These are phyloP conservation scores for Geotrichum restrictum DNA, from an alignment of 1,139 yeast species.

Conservation along the genomic window DNA sequence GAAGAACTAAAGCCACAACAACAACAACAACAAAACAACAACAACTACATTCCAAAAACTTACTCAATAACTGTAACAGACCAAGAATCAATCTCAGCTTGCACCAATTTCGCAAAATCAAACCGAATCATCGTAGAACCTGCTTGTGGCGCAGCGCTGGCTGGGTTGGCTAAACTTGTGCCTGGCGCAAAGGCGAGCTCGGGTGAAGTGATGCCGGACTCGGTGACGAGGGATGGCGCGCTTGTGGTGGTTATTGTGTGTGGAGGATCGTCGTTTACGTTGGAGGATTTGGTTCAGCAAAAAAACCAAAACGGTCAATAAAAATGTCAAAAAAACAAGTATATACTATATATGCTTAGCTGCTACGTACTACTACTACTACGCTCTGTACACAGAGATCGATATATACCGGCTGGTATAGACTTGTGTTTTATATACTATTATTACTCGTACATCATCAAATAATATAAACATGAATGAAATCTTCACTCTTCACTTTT, in stretches of 20 bases:
- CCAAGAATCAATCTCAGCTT: conserved; percentile 44
- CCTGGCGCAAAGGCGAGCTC: conserved; percentile 35
- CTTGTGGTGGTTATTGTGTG: conserved; percentile 37
- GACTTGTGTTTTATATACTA: too few relatives aligned
- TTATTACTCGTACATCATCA: too few relatives aligned
- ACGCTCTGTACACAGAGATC: not conserved
- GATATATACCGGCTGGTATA: too few relatives aligned
- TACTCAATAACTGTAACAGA: conserved; percentile 8
- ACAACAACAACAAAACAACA: not conserved
- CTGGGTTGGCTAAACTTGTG: conserved; percentile 43
- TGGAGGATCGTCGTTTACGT: conserved; percentile 35
- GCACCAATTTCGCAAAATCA: conserved; percentile 49
- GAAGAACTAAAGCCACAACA: too few relatives aligned
- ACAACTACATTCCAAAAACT: not conserved
- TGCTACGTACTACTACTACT: not conserved
- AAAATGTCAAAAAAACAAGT: not conserved
- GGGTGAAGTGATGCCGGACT: conserved; percentile 27
- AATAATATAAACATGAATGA: too few relatives aligned
- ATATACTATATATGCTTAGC: conserved; percentile 16
- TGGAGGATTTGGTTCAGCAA: conserved; percentile 36
- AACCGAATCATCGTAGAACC: conserved; percentile 59
- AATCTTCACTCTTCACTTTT: too few relatives aligned
- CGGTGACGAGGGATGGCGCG: conserved; percentile 35
- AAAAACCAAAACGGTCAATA: too few relatives aligned
- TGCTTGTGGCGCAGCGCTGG: conserved; percentile 70